Conservation (phyloP, 208 protist genomes). For the Borovskyia barvae region DNA sequence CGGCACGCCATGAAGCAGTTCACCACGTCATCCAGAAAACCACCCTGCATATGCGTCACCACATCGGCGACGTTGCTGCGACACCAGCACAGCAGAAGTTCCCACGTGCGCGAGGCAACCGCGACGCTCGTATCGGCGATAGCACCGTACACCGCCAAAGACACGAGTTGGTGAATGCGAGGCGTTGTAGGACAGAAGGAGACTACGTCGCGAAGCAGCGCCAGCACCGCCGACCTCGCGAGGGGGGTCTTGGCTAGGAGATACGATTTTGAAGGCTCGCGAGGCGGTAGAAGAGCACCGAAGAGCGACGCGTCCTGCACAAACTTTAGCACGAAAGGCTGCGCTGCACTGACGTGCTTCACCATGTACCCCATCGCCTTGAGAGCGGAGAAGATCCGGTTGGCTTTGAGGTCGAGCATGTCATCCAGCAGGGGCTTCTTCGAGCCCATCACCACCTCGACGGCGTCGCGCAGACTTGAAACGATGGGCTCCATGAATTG, state of each 20-base stretch:
- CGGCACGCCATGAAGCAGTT: slow-evolving; percentile 73
- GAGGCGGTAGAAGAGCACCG: slow-evolving; percentile 38
- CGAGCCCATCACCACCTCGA: slow-evolving; percentile 32
- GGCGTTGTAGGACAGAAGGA: slow-evolving; percentile 50
- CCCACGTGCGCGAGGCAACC: slow-evolving; percentile 67
- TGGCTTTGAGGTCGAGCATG: slow-evolving; percentile 60
- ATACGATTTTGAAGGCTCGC: slow-evolving; percentile 24
- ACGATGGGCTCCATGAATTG: slow-evolving; percentile 63
- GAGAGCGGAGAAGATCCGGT: slow-evolving; percentile 56
- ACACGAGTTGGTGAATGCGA: slow-evolving; percentile 54
- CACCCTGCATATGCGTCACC: slow-evolving; percentile 48
- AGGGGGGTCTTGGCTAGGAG: slow-evolving; percentile 58
- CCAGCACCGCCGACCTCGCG: slow-evolving; percentile 70
- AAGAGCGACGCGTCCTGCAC: slow-evolving; percentile 44
- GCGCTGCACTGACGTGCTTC: slow-evolving; percentile 62
- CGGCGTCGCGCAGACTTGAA: slow-evolving; percentile 29
- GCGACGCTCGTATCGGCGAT: slow-evolving; percentile 49
- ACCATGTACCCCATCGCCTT: slow-evolving; percentile 82
- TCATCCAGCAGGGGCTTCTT: slow-evolving; percentile 69
- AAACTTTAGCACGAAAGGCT: slow-evolving; percentile 57
- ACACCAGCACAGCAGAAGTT: slow-evolving; percentile 83
- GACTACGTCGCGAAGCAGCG: slow-evolving; percentile 74
- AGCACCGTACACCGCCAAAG: slow-evolving; percentile 42
- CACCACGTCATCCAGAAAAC: slow-evolving; percentile 74
- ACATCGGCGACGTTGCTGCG: slow-evolving; percentile 37